Evolutionary conservation across 129 eudicot genomes (phyloP).

Genomic region (Logfia minima): DNA sequence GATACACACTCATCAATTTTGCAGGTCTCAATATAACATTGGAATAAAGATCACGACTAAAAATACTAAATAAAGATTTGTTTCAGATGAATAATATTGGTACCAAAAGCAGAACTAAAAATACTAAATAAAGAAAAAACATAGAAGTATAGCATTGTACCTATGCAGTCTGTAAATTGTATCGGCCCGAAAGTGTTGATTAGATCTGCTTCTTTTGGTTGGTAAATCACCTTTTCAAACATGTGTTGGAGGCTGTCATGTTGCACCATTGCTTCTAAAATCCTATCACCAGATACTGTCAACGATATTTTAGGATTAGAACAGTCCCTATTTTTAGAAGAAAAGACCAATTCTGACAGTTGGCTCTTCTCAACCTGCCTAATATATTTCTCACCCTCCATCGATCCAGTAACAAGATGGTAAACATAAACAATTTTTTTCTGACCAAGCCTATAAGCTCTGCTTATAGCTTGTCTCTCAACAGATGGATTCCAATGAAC

Average conservation of each 20-base stretch:
- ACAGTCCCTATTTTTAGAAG: constrained; percentile 35
- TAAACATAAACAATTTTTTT: constrained; percentile 55
- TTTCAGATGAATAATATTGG: not conserved
- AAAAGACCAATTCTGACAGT: constrained; percentile 62
- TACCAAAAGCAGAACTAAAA: not conserved
- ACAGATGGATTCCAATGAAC: constrained; percentile 89
- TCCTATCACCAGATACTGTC: constrained; percentile 40
- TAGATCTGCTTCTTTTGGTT: constrained; percentile 53
- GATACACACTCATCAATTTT: not conserved
- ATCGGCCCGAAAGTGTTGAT: constrained; percentile 32
- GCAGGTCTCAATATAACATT: not conserved
- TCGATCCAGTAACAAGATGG: constrained; percentile 57
- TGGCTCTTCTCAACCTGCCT: constrained; percentile 61
- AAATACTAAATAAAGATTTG: not conserved
- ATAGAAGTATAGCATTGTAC: not conserved
- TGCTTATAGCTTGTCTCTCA: constrained; percentile 70
- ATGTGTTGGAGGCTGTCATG: constrained; percentile 37
- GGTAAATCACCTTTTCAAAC: constrained; percentile 59
- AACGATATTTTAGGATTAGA: constrained; percentile 10
- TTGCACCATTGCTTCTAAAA: constrained; percentile 54
- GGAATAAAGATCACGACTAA: not conserved
- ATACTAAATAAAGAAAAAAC: not conserved
- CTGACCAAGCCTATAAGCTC: constrained; percentile 81
- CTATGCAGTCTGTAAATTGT: not conserved
- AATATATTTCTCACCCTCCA: constrained; percentile 52